Percentiles rank a stretch among this genome's conserved stretches.
Evolutionary conservation across 768 basidiomycete species (phyloP).

Genomic region (Leccinum variicolor): DNA sequence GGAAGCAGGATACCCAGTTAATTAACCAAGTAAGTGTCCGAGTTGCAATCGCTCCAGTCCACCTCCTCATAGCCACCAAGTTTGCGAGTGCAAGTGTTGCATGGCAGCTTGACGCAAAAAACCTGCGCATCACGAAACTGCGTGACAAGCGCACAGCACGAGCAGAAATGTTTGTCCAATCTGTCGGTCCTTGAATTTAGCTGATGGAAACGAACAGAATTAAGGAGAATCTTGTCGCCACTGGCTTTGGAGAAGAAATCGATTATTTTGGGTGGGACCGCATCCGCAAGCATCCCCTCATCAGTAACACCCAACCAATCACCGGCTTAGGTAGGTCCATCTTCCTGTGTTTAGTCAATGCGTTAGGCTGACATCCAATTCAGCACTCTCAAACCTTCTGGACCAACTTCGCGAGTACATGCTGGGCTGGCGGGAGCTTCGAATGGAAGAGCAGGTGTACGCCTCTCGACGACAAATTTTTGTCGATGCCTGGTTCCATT

Average conservation of each 20-base stretch:
- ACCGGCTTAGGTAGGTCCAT: conserved; percentile 19
- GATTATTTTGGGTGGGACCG: conserved; percentile 31
- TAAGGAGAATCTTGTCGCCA: conserved; percentile 11
- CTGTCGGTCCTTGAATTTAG: neutral
- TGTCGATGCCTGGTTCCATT: conserved; percentile 24
- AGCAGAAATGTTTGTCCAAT: conserved; percentile 23
- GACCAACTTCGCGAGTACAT: conserved; percentile 25
- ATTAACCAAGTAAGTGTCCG: conserved; percentile 10
- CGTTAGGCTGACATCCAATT: conserved; percentile 6
- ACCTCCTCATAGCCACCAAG: conserved; percentile 16
- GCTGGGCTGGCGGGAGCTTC: conserved; percentile 30
- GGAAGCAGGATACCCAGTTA: conserved; percentile 6
- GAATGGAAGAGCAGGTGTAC: conserved; percentile 30
- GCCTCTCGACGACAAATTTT: conserved; percentile 23
- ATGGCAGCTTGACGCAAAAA: conserved; percentile 23
- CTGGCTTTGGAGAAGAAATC: conserved; percentile 27
- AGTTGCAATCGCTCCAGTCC: neutral
- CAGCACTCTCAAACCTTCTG: conserved; percentile 17
- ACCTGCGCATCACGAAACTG: conserved; percentile 15
- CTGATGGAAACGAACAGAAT: conserved; percentile 18
- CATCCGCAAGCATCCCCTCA: conserved; percentile 27
- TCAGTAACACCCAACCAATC: conserved; percentile 22
- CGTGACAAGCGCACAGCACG: conserved; percentile 24
- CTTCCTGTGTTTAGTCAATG: neutral
- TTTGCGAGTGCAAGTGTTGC: conserved; percentile 25